phyloP scores from a whole-genome alignment of 2,329 filamentous ascomycete species.

The Claviceps citrina region DNA sequence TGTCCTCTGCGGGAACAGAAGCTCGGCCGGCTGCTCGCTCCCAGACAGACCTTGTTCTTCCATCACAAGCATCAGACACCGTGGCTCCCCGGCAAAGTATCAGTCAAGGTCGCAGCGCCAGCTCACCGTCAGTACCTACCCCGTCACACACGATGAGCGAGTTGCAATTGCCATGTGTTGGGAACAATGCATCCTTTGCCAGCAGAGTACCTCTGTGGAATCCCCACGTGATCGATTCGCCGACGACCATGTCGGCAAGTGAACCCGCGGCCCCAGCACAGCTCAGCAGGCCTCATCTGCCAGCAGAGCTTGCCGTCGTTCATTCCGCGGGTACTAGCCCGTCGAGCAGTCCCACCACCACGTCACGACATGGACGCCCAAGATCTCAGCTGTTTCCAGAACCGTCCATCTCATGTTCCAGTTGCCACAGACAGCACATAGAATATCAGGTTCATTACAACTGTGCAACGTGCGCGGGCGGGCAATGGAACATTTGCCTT shows the following conservation, averaged over 20 bases:
- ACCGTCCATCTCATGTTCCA: constrained; percentile 57
- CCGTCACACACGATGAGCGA: constrained; percentile 12
- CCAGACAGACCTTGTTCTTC: constrained; percentile 44
- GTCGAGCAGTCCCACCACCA: constrained; percentile 14
- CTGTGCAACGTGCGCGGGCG: constrained; percentile 54
- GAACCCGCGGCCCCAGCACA: constrained; percentile 10
- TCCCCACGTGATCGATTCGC: constrained; percentile 3
- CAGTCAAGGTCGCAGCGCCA: constrained; percentile 27
- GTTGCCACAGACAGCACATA: constrained; percentile 56
- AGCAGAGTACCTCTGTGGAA: constrained; percentile 18
- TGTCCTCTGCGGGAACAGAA: constrained; percentile 24
- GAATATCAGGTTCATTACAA: constrained; percentile 80
- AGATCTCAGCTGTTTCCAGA: constrained; percentile 45
- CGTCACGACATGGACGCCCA: constrained; percentile 23
- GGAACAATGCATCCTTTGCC: constrained; percentile 22
- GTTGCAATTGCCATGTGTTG: constrained; percentile 7
- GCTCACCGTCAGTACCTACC: constrained; percentile 19
- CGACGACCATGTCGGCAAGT: constrained; percentile 5
- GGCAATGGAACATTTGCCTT: constrained; percentile 65
- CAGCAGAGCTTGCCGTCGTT: constrained; percentile 25
- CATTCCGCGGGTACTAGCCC: constrained; percentile 20
- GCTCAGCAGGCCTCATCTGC: constrained; percentile 17
- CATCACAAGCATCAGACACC: constrained; percentile 25
- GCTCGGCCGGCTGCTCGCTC: constrained; percentile 42
- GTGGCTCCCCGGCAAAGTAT: constrained; percentile 24